These are phyloP conservation scores for Annulohypoxylon truncatum DNA, from an alignment of 2,329 filamentous ascomycete species.

Conservation along the genomic window DNA sequence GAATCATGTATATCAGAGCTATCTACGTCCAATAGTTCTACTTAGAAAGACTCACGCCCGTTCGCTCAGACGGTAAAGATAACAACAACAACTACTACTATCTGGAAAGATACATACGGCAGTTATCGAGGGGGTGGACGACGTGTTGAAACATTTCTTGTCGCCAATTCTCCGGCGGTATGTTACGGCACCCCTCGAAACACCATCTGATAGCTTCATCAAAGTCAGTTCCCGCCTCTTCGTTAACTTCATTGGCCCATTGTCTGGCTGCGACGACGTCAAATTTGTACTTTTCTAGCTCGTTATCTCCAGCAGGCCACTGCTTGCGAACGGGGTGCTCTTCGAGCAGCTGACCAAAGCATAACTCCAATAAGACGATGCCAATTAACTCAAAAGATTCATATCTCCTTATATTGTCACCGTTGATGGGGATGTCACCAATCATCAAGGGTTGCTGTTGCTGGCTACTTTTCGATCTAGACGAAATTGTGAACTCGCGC, in stretches of 20 bases:
- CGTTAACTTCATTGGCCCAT: constrained; percentile 35
- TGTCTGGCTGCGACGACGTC: constrained; percentile 36
- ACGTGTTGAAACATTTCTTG: constrained; percentile 36
- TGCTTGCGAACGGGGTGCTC: constrained; percentile 19
- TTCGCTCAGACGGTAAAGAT: no score
- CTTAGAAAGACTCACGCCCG: no score
- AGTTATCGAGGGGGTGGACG: constrained; percentile 32
- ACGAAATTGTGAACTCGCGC: not conserved
- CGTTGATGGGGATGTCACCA: not conserved
- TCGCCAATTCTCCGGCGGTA: constrained; percentile 23
- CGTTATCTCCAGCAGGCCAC: not conserved
- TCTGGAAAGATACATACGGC: constrained; percentile 6
- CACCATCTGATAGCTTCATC: constrained; percentile 30
- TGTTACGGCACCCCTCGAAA: constrained; percentile 10
- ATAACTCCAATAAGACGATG: constrained; percentile 43
- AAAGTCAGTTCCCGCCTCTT: constrained; percentile 33
- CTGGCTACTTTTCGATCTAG: not conserved
- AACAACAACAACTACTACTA: no score
- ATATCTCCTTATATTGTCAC: not conserved
- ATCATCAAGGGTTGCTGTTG: not conserved
- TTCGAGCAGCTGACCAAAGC: constrained; percentile 36
- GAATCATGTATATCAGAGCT: no score
- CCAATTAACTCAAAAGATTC: constrained; percentile 32
- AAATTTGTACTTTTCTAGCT: constrained; percentile 15
- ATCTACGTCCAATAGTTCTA: no score